Conservation (phyloP, 495 filamentous ascomycete genomes). For the Talaromyces wortmannii region DNA sequence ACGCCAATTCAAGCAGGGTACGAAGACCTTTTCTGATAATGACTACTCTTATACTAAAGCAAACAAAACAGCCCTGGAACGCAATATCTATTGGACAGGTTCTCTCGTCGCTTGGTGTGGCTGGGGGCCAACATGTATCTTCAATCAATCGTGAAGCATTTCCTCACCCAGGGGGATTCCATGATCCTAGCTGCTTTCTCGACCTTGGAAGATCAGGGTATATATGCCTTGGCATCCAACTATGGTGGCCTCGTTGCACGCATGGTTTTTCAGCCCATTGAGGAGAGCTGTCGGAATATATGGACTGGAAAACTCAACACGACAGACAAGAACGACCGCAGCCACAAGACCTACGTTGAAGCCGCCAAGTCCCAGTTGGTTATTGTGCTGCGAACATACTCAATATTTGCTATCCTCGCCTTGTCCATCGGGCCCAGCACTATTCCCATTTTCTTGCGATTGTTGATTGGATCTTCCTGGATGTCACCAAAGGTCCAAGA, state of each 20-base stretch:
- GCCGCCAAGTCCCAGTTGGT: constrained; percentile 25
- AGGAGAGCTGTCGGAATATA: constrained; percentile 81
- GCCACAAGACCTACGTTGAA: constrained; percentile 9
- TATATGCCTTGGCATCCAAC: constrained; percentile 87
- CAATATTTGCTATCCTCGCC: constrained; percentile 59
- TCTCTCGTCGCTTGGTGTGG: constrained; percentile 57
- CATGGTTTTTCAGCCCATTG: constrained; percentile 88
- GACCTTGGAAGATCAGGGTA: constrained; percentile 74
- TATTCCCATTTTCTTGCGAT: constrained; percentile 59
- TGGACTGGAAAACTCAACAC: constrained; percentile 63
- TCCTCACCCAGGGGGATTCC: constrained; percentile 91
- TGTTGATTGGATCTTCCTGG: constrained; percentile 74
- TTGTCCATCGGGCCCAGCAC: constrained; percentile 63
- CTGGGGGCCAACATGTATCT: constrained; percentile 73
- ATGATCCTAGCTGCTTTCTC: constrained; percentile 75
- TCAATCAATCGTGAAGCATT: constrained; percentile 83
- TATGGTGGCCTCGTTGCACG: constrained; percentile 90
- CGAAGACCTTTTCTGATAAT: background rate
- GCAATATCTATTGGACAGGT: constrained; percentile 52
- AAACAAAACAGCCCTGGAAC: constrained; percentile 15
- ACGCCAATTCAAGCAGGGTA: constrained; percentile 38
- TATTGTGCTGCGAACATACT: constrained; percentile 32
- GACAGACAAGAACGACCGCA: constrained; percentile 10
- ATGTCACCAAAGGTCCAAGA: constrained; percentile 50
- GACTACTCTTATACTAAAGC: constrained; percentile 2